Percentiles rank a stretch among this genome's conserved stretches.
phyloP scores from a whole-genome alignment of 805 yeast genomes.

The Pachysolen tannophilus region DNA sequence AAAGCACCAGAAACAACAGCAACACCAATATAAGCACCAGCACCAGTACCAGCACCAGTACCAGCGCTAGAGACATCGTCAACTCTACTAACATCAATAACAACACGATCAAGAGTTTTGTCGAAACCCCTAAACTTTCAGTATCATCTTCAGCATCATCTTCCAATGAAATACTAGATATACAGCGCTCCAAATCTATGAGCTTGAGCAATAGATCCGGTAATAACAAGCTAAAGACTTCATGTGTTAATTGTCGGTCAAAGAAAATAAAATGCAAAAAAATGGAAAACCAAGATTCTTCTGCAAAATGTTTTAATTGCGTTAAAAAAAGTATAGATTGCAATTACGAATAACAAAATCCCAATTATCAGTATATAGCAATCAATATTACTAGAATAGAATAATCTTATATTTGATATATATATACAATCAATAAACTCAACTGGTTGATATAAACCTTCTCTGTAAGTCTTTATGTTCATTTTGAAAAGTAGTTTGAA shows the following conservation, averaged over 20 bases:
- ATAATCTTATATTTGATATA: too few relatives aligned
- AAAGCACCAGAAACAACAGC: too few relatives aligned
- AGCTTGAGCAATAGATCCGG: too few relatives aligned
- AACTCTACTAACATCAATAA: background rate
- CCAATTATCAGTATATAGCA: too few relatives aligned
- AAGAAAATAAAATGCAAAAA: slow-evolving; percentile 27
- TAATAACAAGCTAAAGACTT: slow-evolving; percentile 21
- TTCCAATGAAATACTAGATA: slow-evolving; percentile 1
- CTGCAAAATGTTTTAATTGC: slow-evolving; percentile 19
- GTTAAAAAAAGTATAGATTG: slow-evolving; percentile 21
- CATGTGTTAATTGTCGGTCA: slow-evolving; percentile 24
- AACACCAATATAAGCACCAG: too few relatives aligned
- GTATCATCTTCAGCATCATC: slow-evolving; percentile 3
- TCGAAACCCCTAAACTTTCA: too few relatives aligned
- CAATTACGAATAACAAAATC: slow-evolving; percentile 11
- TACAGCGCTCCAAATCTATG: slow-evolving; percentile 1
- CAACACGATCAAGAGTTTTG: too few relatives aligned
- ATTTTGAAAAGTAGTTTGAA: too few relatives aligned
- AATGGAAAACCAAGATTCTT: slow-evolving; percentile 16
- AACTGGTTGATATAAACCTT: too few relatives aligned
- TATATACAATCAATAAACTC: too few relatives aligned
- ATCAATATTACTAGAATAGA: too few relatives aligned
- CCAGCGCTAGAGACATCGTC: background rate
- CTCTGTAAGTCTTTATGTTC: too few relatives aligned
- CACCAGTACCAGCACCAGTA: background rate